These are phyloP conservation scores for Nannizziopsis arthrosporioides DNA, from an alignment of 2,329 filamentous ascomycete genomes.

Conservation along the genomic window DNA sequence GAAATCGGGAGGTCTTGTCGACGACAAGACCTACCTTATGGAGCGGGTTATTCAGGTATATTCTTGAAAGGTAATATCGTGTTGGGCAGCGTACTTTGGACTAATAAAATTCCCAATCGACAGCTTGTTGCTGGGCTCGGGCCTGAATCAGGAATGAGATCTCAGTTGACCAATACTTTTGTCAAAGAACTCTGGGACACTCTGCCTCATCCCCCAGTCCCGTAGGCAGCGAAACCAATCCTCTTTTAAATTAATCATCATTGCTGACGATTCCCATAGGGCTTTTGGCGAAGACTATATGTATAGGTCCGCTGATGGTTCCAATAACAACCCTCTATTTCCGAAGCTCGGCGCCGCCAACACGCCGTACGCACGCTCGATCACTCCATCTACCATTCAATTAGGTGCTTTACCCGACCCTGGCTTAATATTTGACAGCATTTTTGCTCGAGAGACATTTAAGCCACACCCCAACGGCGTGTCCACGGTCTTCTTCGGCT, in stretches of 20 bases:
- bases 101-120: neutral
- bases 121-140: slow-evolving; percentile 55
- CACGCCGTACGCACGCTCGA: slow-evolving; percentile 20
- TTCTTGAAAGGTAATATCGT: neutral
- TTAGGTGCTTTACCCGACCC: slow-evolving; percentile 20
- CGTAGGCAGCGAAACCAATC: slow-evolving; percentile 37
- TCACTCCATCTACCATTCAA: slow-evolving; percentile 14
- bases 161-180: slow-evolving; percentile 55
- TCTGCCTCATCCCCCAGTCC: slow-evolving; percentile 59
- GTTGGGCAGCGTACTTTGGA: neutral
- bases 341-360: slow-evolving; percentile 22
- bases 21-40: slow-evolving; percentile 71
- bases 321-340: slow-evolving; percentile 17
- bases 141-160: slow-evolving; percentile 48
- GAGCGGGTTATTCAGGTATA: slow-evolving; percentile 53
- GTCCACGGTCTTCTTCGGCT: slow-evolving; percentile 39
- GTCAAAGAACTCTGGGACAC: slow-evolving; percentile 59
- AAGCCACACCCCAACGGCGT: slow-evolving; percentile 35
- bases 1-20: slow-evolving; percentile 50
- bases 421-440: slow-evolving; percentile 24
- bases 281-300: slow-evolving; percentile 24
- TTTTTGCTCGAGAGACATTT: slow-evolving; percentile 38
- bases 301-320: slow-evolving; percentile 25
- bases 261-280: slow-evolving; percentile 21
- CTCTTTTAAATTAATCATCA: slow-evolving; percentile 17